phyloP scores from a whole-genome alignment of 257 asterid species.

The Rehmannia glutinosa region DNA sequence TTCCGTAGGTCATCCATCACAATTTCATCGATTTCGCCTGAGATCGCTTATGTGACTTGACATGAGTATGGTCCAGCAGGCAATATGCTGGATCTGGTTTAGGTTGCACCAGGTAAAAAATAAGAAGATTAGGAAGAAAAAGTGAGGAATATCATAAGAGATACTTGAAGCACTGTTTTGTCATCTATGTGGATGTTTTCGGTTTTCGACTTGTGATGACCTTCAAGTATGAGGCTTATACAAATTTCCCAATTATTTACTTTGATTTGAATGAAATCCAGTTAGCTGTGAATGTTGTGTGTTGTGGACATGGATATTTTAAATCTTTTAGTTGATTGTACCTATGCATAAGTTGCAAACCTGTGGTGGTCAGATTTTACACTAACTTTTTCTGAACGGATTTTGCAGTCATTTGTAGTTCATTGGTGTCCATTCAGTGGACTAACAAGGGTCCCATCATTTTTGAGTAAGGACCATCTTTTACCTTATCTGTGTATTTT shows the following conservation, averaged over 20 bases:
- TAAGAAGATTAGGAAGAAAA: background rate
- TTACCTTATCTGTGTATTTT: background rate
- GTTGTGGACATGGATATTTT: too few species aligned
- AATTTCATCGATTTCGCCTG: background rate
- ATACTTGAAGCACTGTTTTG: background rate
- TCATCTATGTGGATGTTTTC: background rate
- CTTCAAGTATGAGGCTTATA: background rate
- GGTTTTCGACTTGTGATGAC: background rate
- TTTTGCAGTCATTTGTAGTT: conserved; percentile 82
- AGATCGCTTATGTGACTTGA: background rate
- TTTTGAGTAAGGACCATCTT: conserved; percentile 61
- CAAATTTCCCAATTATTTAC: background rate
- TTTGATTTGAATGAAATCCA: too few species aligned
- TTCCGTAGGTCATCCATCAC: too few species aligned
- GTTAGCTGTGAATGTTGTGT: too few species aligned
- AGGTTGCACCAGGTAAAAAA: background rate
- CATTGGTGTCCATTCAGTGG: conserved; percentile 96
- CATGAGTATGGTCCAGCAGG: conserved; percentile 1
- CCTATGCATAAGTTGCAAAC: background rate
- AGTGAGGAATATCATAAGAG: background rate
- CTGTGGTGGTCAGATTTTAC: background rate
- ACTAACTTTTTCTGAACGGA: conserved; percentile 21
- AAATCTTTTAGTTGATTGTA: too few species aligned
- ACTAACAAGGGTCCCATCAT: conserved; percentile 64
- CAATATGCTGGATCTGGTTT: background rate